Conservation (phyloP, 495 filamentous ascomycete species). For the Melanomma pulvis-pyrius region DNA sequence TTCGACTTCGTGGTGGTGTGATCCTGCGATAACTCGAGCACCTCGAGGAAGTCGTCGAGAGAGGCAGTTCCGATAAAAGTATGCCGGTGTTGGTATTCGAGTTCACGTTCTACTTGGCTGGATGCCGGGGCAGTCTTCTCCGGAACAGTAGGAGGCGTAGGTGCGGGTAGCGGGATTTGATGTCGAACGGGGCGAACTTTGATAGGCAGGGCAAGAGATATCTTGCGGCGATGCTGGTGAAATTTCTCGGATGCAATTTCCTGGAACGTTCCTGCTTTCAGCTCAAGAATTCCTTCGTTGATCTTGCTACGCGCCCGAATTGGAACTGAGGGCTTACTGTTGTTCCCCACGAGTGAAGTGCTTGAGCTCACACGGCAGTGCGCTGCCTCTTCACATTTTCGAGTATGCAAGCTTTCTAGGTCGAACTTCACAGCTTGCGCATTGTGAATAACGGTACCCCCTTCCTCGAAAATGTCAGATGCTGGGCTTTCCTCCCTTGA, state of each 20-base stretch:
- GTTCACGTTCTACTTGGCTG: neutral
- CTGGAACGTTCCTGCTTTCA: neutral
- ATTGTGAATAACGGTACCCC: neutral
- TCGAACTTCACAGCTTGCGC: neutral
- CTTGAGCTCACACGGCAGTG: neutral
- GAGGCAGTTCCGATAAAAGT: slow-evolving; percentile 17
- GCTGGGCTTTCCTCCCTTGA: neutral
- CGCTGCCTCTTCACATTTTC: neutral
- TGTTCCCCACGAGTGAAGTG: neutral
- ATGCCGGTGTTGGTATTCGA: slow-evolving; percentile 20
- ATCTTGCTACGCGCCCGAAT: neutral
- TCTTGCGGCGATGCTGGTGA: neutral
- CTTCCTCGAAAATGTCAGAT: neutral
- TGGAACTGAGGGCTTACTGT: neutral
- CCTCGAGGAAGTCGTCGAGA: slow-evolving; percentile 16
- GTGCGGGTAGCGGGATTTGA: neutral
- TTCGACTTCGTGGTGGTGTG: slow-evolving; percentile 1
- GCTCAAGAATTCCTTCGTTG: neutral
- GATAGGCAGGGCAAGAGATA: neutral
- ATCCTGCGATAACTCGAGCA: slow-evolving; percentile 1
- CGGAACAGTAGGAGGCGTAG: neutral
- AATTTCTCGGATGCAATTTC: neutral
- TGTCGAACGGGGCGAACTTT: neutral
- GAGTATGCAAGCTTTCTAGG: neutral
- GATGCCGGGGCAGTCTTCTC: neutral